Evolutionary conservation across 1,139 yeast genomes (phyloP), one percentile per base, ranked within the genome.

Genomic region (Candida neerlandica): DNA sequence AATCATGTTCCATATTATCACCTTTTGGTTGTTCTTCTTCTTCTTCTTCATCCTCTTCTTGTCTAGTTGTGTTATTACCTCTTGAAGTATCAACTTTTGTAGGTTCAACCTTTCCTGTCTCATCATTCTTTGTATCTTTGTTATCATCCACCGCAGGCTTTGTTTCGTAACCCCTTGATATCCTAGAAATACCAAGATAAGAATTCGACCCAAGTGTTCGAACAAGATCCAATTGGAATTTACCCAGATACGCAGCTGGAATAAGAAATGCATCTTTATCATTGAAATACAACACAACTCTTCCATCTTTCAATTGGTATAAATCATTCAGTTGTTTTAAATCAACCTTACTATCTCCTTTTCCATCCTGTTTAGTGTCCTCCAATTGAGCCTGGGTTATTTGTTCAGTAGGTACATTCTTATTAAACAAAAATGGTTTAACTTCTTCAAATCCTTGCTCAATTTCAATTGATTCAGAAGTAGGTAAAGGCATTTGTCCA

Each of bases 401-500:
- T 26, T 43, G 29, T 18, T 51, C 38, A 14, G 34, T 16, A 4
- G 42, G 43, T 15, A 51, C 49, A 11, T 50, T 50, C 23, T 51
- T 47, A 30, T 57, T 53, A 41, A 65, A 67, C 18, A 58, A 52
- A 50, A 63, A 69, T 9, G 76, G 77, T 49, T 72, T 70, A 43
- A 66, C 62, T 5, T 54, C 56, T 4, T 59, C 58, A 61, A 80
- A 86, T 0, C 81, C 80, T 2, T 60, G 58, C 62, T 92, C 97
- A 16, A 92, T 62, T 47, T 80, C 82, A 2, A 72, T 69, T 0
- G 96, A 72, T 4, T 85, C 51, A 1, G 67, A 64, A 9, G 72
- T 73, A 3, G 77, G 66, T 23, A 90, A 66, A 0, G 97, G 97
- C 5, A 64, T 61, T 2, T 85, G n/a, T n/a, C n/a, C 84, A 47